These are phyloP conservation scores for Yamadazyma dendronema DNA, from an alignment of 1,139 yeast genomes.

Conservation along the genomic window DNA sequence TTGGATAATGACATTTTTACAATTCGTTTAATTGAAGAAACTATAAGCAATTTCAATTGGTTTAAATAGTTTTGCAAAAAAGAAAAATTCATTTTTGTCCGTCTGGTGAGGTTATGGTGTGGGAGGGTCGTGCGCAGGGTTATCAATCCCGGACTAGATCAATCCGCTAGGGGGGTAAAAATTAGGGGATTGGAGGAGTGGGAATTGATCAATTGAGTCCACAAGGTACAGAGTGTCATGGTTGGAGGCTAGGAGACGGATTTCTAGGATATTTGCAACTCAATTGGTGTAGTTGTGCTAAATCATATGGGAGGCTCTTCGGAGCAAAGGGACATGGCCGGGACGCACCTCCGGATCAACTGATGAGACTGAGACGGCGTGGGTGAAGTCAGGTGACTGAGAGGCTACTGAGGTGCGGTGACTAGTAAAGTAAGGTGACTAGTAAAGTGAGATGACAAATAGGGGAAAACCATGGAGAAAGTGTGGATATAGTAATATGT, in stretches of 20 bases:
- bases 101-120: slow-evolving; percentile 17
- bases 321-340: slow-evolving; percentile 1
- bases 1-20: slow-evolving; percentile 77
- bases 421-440: not conserved
- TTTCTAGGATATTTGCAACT: too few species aligned
- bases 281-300: too few species aligned
- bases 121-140: slow-evolving; percentile 7
- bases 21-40: slow-evolving; percentile 2
- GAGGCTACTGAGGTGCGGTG: too few species aligned
- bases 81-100: slow-evolving; percentile 10
- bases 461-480: too few species aligned
- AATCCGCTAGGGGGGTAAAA: slow-evolving; percentile 5
- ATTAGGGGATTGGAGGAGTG: not conserved
- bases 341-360: slow-evolving; percentile 1
- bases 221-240: too few species aligned
- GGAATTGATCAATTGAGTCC: not conserved
- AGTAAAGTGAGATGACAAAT: not conserved
- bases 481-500: too few species aligned
- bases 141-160: slow-evolving; percentile 11
- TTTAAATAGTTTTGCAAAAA: not conserved
- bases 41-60: not conserved
- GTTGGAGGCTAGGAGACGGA: too few species aligned
- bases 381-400: too few species aligned
- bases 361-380: not conserved
- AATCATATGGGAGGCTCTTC: not conserved